Evolutionary conservation across 371 early-diverging fungal species (phyloP), one percentile per base, ranked within the genome.

Genomic region (Entomophthora muscae): DNA sequence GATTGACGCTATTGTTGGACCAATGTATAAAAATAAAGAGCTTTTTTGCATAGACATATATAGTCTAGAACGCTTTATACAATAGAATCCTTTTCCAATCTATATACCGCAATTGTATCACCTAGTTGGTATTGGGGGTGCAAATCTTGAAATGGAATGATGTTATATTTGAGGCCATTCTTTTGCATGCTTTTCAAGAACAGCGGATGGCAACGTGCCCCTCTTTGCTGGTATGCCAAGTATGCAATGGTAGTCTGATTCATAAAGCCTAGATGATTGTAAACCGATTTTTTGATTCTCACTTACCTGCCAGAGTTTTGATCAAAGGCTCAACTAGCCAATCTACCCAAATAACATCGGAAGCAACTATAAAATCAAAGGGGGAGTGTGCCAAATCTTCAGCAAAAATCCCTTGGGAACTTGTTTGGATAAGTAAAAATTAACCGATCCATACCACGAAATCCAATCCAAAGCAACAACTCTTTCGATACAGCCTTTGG

Each of bases 341-440:
- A 42, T 75, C 74, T 0, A 77, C 74, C 77, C 77, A 77, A 3
- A 77, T 69, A 24, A 77, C 75, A 60, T 77, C 77, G 1, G 76
- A 67, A n/a, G 76, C 77, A 23, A 77, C 51, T 24, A 77, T 73
- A 29, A 68, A 69, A 62, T 77, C 75, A 31, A 72, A 58, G 31
- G 63, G 55, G 32, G 2, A 28, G 1, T 28, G 12, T 52, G 23
- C 24, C 32, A 31, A 33, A 53, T 52, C 23, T 32, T 57, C 31
- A 7, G 58, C 23, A 22, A 31, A 12, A 21, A n/a, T 12, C 54
- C 22, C 26, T 42, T 28, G n/a, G 33, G 42, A 21, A 32, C 23
- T 29, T 42, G 12, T 27, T 51, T 42, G 26, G 60, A 12, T 30
- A 64, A 31, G 2, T 60, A 28, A 22, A 51, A 30, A 24, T 53